Conservation (phyloP, 805 yeast species). For the Sungouiozyma ichnusensis region DNA sequence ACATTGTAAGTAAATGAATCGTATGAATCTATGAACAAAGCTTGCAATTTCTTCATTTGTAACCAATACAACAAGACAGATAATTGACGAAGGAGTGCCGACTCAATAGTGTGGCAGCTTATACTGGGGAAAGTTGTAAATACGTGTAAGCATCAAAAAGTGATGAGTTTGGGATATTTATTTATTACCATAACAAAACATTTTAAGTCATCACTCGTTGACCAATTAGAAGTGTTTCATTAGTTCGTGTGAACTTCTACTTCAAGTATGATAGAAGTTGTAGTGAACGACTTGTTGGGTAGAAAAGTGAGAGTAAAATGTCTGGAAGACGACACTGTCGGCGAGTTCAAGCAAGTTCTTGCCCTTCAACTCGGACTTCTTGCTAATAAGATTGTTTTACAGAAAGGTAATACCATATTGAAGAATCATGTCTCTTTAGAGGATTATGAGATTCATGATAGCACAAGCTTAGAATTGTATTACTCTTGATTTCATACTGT, state of each 20-base stretch:
- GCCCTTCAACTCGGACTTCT: constrained; percentile 74
- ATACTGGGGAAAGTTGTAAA: too few relatives aligned
- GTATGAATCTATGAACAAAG: constrained; percentile 65
- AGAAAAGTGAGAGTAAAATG: constrained; percentile 85
- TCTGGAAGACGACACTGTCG: constrained; percentile 71
- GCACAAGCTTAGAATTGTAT: constrained; percentile 77
- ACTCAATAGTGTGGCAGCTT: not conserved
- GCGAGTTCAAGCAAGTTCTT: constrained; percentile 79
- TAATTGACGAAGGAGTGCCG: not conserved
- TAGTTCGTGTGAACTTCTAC: too few relatives aligned
- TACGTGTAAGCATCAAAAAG: too few relatives aligned
- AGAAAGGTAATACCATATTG: constrained; percentile 73
- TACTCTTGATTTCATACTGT: constrained; percentile 34
- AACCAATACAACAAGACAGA: not conserved
- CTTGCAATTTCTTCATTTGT: constrained; percentile 13
- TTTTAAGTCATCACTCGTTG: not conserved
- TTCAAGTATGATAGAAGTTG: constrained; percentile 52
- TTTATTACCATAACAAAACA: too few relatives aligned
- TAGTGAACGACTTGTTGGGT: constrained; percentile 72
- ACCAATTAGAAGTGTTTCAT: not conserved
- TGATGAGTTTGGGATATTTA: too few relatives aligned
- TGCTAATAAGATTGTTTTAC: constrained; percentile 50
- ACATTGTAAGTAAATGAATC: constrained; percentile 91
- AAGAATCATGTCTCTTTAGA: constrained; percentile 86
- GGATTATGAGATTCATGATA: constrained; percentile 92